phyloP scores from a whole-genome alignment of 306 rosid species.

The Cucurbita maxima region DNA sequence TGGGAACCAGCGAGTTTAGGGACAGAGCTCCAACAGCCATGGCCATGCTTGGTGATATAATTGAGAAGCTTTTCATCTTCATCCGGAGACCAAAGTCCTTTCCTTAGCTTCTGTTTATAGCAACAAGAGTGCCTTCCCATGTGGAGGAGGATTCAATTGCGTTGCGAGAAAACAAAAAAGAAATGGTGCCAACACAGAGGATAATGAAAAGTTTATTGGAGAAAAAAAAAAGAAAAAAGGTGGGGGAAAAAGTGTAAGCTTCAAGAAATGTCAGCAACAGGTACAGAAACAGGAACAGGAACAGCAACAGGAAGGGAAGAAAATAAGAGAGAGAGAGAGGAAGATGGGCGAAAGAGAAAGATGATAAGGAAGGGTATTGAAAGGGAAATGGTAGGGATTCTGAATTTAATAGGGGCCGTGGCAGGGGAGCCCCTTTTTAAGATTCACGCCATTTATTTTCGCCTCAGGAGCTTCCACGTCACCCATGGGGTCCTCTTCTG shows the following conservation, averaged over 20 bases:
- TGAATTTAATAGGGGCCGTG: neutral
- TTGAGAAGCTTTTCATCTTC: constrained; percentile 38
- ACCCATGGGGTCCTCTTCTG: neutral
- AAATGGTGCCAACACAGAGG: too few species aligned
- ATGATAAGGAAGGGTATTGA: neutral
- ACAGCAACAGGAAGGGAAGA: neutral
- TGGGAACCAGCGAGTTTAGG: constrained; percentile 37
- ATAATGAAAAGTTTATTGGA: too few species aligned
- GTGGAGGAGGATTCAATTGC: neutral
- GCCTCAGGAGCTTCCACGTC: neutral
- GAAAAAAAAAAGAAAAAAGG: too few species aligned
- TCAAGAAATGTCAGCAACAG: constrained; percentile 6
- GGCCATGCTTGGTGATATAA: constrained; percentile 29
- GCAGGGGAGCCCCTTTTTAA: neutral
- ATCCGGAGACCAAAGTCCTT: constrained; percentile 54
- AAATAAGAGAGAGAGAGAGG: neutral
- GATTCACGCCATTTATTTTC: neutral
- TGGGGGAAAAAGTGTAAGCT: neutral
- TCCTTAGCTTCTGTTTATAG: constrained; percentile 35
- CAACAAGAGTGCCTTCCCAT: constrained; percentile 28
- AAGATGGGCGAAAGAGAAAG: neutral
- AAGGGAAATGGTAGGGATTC: constrained; percentile 5
- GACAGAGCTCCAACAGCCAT: constrained; percentile 48
- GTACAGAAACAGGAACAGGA: neutral
- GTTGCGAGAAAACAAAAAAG: too few species aligned